Conservation (phyloP, 176 grass and related monocot species). For the Triticum timopheevii region DNA sequence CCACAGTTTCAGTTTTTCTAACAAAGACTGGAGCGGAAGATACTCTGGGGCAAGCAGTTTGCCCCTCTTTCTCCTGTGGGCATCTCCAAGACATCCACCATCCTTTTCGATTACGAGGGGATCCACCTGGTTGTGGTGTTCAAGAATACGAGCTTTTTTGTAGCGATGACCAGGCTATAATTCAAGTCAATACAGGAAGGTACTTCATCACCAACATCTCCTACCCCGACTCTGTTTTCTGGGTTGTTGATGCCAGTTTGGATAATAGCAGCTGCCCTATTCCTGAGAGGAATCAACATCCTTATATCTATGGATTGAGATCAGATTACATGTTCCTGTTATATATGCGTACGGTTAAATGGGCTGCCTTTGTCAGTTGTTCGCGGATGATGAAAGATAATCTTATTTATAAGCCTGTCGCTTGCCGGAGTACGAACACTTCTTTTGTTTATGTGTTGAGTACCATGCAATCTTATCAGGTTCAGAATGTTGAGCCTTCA, state of each 20-base stretch:
- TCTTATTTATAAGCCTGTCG: background rate
- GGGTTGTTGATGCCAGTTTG: slow-evolving; percentile 12
- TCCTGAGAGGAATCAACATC: background rate
- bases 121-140: slow-evolving; percentile 29
- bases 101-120: slow-evolving; percentile 36
- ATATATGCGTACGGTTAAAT: no score
- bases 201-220: slow-evolving; percentile 39
- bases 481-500: background rate
- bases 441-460: slow-evolving; percentile 12
- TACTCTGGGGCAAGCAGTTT: background rate
- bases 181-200: slow-evolving; percentile 13
- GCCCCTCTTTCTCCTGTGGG: slow-evolving; percentile 42
- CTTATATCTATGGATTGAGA: background rate
- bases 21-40: background rate
- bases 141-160: slow-evolving; percentile 26
- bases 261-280: slow-evolving; percentile 4
- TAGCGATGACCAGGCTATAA: background rate
- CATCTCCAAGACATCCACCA: slow-evolving; percentile 33
- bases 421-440: background rate
- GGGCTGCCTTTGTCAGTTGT: slow-evolving; percentile 9
- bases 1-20: background rate
- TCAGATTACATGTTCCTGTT: no score
- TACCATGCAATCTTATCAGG: rapidly evolving
- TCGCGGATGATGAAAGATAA: background rate
- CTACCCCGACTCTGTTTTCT: background rate